Base-by-base conservation (phyloP, 176 grass and related monocot species). In the Raddia guianensis region DNA sequence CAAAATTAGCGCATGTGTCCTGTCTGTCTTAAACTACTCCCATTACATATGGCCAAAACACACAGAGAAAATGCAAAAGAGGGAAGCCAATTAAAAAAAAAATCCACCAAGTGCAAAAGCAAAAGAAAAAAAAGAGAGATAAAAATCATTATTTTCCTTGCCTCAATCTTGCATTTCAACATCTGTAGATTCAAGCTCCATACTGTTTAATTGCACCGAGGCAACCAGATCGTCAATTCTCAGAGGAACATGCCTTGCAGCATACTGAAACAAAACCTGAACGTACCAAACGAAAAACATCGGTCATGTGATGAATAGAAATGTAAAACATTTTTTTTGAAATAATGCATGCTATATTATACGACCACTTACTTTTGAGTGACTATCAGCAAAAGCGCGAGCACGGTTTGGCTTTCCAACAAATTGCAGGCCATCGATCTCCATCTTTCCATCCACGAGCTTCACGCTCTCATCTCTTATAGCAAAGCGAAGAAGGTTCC, bases 221-320 rank as follows among this genome's bases (percentile, higher is more conserved):
- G 74, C 81, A 73, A 92, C 73, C 40, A 98, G 69, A 88, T 98
- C 90, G 42, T 98, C 92, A 63, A 98, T 95, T 83, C 76, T 86
- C 43, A 95, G 79, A 86, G 92, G 90, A 63, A 34, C 83, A 84
- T 89, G 90, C 13, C 96, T 91, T 64, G 90, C 92, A 68, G 92
- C 88, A 87, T 93, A 91, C 79, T 98, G 96, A 76, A 98, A 98
- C 78, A 98, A 91, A 83, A 81, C 90, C 96, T 98, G 78, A 78
- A 84, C 3, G 49, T 70, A 66, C 10, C 45, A 80, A 82, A 78
- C 1, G 44, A 8, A 55, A 69, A 63, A n/a, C 7, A 75, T 19
- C 57, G 34, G 12, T 54, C n/a, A 86, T 69, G 58, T n/a, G 50
- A 80, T 69, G 48, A 71, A 27, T 10, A 40, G 0, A 35, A 9